Evolutionary conservation across 2,329 filamentous ascomycete species (phyloP), one percentile per base, ranked within the genome.

Genomic region (Teratosphaeria pseudoeucalypti): DNA sequence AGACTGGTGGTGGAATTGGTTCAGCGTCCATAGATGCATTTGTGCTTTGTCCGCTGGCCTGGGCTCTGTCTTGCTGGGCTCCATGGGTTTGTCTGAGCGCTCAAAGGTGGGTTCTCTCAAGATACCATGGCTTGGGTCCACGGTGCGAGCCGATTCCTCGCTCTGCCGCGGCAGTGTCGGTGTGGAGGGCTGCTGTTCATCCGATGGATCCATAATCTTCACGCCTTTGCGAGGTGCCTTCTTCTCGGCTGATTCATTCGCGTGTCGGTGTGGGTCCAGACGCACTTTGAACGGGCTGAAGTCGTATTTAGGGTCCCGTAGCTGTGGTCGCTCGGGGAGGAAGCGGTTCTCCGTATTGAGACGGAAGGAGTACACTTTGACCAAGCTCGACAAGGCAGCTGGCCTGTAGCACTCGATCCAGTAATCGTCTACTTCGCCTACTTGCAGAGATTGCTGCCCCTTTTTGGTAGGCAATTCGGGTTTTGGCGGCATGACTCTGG

Each of bases 321-420:
- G 19, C 9, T 57, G 64, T 1, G 85, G 83, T 60, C 87, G 87
- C 61, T 92, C 81, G 11, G 89, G 88, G 34, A 92, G 87, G 70
- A 92, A 92, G 62, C 88, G 88, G 63, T 92, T 84, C 3, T 89
- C 94, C 0, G 89, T 92, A 70, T 92, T 95, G 82, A 97, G 89
- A 70, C 89, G 91, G 74, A 89, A 96, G 0, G 90, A 85, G 71
- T 96, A 96, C 72, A 96, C 88, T 71, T 96, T 99, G 14, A 86
- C 82, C 65, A 97, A 90, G 0, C 90, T 94, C 0, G 94, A 96
- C 1, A 97, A 77, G 0, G 89, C 89, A 7, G 89, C 81, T 0
- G 94, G 94, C 14, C 92, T 85, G 71, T 99, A 99, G 73, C 96
- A 97, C 72, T 99, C 94, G 7, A 94, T 79, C 94, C 94, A 99